phyloP scores from a whole-genome alignment of 805 yeast species.

The Kockiozyma suomiensis region DNA sequence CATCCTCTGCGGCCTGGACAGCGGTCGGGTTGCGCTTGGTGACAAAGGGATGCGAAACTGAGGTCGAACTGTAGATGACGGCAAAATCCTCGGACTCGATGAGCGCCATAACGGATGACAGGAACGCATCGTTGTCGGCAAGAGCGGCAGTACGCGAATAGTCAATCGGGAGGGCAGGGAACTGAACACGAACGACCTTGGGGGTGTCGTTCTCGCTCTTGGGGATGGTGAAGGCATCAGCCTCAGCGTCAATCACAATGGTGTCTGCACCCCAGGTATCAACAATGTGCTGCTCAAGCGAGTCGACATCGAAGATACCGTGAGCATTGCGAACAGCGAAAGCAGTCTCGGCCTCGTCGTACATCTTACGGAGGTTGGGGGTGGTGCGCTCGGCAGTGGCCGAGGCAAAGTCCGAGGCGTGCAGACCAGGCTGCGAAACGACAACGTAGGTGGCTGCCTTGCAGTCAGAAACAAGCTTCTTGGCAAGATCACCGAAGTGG shows the following conservation, averaged over 20 bases:
- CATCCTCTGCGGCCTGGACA: conserved; percentile 9
- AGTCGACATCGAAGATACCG: conserved; percentile 46
- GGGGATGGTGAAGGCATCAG: conserved; percentile 55
- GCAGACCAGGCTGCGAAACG: conserved; percentile 50
- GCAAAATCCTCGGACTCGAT: conserved; percentile 43
- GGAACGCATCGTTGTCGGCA: conserved; percentile 37
- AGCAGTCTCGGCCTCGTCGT: conserved; percentile 32
- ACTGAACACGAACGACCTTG: conserved; percentile 62
- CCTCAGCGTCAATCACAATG: conserved; percentile 45
- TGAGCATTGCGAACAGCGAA: conserved; percentile 36
- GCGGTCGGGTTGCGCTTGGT: conserved; percentile 23
- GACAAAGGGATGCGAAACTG: conserved; percentile 32
- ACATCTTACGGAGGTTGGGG: conserved; percentile 34
- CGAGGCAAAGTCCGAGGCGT: conserved; percentile 36
- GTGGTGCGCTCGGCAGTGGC: conserved; percentile 23
- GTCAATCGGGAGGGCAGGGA: conserved; percentile 52
- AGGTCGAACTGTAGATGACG: conserved; percentile 43
- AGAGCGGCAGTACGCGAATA: conserved; percentile 32
- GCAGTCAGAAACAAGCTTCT: conserved; percentile 30
- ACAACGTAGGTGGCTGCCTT: conserved; percentile 31
- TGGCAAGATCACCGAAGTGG: conserved; percentile 31
- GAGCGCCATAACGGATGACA: conserved; percentile 39
- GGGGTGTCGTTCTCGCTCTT: conserved; percentile 67
- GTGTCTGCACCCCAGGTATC: conserved; percentile 57
- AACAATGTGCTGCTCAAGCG: conserved; percentile 48